Evolutionary conservation across 2,329 filamentous ascomycete species (phyloP).

Genomic region (Aspergillus novoparasiticus): DNA sequence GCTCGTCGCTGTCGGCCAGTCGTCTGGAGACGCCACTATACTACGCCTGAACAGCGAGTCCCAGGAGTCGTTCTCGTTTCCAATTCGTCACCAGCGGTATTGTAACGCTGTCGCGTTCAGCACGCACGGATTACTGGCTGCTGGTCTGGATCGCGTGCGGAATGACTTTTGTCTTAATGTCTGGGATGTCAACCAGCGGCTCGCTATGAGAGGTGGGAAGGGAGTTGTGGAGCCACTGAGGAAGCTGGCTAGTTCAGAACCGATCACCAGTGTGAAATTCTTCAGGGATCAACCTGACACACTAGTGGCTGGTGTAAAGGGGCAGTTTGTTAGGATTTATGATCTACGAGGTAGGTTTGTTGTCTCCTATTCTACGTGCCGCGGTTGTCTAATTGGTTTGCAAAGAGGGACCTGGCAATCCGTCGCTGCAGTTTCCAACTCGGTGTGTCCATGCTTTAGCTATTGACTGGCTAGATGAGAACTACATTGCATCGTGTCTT

Average conservation of each 20-base stretch:
- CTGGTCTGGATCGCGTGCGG: conserved; percentile 63
- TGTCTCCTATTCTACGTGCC: background rate
- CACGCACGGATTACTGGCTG: conserved; percentile 58
- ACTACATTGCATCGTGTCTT: conserved; percentile 63
- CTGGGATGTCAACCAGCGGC: conserved; percentile 60
- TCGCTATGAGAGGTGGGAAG: conserved; percentile 37
- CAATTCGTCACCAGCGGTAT: conserved; percentile 63
- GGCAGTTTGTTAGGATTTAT: conserved; percentile 63
- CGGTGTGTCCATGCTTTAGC: conserved; percentile 65
- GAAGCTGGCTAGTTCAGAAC: conserved; percentile 63
- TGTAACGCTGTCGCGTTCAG: conserved; percentile 68
- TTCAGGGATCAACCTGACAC: conserved; percentile 62
- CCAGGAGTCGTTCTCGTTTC: conserved; percentile 54
- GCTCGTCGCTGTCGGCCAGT: conserved; percentile 62
- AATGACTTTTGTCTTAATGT: conserved; percentile 68
- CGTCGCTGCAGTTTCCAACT: conserved; percentile 55
- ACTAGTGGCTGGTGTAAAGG: conserved; percentile 63
- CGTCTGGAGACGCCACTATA: conserved; percentile 63
- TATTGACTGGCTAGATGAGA: conserved; percentile 65
- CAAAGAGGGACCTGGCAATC: conserved; percentile 40
- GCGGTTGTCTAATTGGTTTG: conserved; percentile 9
- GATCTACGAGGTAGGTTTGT: conserved; percentile 58
- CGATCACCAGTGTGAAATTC: conserved; percentile 67
- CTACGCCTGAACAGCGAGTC: conserved; percentile 56
- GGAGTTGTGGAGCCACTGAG: conserved; percentile 54